A percentile compares a stretch with the other conserved stretches of the same genome.
Conservation (phyloP, 2,329 filamentous ascomycete genomes). For the Graphilbum ipis-grandicollis region DNA sequence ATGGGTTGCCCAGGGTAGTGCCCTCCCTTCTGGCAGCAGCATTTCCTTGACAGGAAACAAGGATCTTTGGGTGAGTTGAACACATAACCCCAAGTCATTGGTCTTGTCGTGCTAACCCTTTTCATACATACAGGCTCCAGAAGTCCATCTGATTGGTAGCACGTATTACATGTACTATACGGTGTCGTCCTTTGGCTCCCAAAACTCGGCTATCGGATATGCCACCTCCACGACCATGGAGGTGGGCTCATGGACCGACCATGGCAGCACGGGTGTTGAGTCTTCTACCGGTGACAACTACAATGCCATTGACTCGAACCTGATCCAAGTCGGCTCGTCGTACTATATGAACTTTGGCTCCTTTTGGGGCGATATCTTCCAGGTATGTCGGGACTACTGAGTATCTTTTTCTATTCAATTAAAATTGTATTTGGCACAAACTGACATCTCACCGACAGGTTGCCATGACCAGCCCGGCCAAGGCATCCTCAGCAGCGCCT, state of each 20-base stretch:
- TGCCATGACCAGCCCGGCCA: slow-evolving; percentile 22
- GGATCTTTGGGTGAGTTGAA: slow-evolving; percentile 20
- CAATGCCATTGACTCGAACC: slow-evolving; percentile 43
- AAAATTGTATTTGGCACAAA: no score
- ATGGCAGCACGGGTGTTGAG: slow-evolving; percentile 33
- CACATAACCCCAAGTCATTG: no score
- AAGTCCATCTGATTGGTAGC: slow-evolving; percentile 37
- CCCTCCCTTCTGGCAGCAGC: slow-evolving; percentile 18
- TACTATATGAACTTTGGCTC: slow-evolving; percentile 43
- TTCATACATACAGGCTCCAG: slow-evolving; percentile 34
- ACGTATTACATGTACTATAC: slow-evolving; percentile 50
- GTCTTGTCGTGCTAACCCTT: no score
- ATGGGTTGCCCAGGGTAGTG: slow-evolving; percentile 22
- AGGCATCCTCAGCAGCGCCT: slow-evolving; percentile 9
- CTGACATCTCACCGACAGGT: no score
- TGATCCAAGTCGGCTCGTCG: slow-evolving; percentile 28
- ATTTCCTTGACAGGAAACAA: slow-evolving; percentile 20
- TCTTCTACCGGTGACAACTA: slow-evolving; percentile 25
- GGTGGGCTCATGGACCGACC: slow-evolving; percentile 43
- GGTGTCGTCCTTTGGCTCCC: slow-evolving; percentile 41
- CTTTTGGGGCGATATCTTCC: slow-evolving; percentile 50
- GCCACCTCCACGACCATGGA: slow-evolving; percentile 28
- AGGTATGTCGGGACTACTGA: slow-evolving; percentile 25
- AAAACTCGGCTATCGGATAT: slow-evolving; percentile 42
- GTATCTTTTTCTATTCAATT: no score